These are phyloP conservation scores for Macaranga tanarius DNA, from an alignment of 441 rosid species.

Conservation along the genomic window DNA sequence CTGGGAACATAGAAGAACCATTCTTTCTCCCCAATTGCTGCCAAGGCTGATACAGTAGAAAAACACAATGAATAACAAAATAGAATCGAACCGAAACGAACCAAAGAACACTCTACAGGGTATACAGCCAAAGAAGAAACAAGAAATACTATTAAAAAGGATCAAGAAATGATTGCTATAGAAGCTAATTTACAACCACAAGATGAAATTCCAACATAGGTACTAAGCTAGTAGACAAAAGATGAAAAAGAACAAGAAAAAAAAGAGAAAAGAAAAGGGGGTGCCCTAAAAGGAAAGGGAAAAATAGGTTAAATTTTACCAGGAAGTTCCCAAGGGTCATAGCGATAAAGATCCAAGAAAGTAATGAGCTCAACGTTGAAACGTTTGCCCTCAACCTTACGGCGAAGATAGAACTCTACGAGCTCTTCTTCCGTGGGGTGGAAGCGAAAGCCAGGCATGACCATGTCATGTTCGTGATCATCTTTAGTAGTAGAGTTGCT, in stretches of 20 bases:
- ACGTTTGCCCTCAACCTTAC: constrained; percentile 99
- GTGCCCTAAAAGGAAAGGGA: background rate
- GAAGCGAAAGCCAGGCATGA: constrained; percentile 98
- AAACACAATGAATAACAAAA: background rate
- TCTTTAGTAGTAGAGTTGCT: constrained; percentile 12
- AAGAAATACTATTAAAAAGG: background rate
- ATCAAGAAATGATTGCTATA: background rate
- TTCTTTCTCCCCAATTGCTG: constrained; percentile 98
- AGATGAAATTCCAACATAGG: background rate
- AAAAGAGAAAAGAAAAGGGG: background rate
- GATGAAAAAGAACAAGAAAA: background rate
- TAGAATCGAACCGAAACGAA: background rate
- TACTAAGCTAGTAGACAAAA: background rate
- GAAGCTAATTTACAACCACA: background rate
- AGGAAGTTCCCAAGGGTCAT: constrained; percentile 99
- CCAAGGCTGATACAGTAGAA: constrained; percentile 48
- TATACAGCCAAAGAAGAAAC: background rate
- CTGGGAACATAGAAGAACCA: constrained; percentile 99
- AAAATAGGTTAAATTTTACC: constrained; percentile 43
- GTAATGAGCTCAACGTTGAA: constrained; percentile 97
- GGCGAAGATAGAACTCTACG: constrained; percentile 99
- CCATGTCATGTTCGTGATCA: constrained; percentile 90
- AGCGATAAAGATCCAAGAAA: constrained; percentile 97
- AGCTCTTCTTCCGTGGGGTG: constrained; percentile 99
- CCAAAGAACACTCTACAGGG: background rate